Evolutionary conservation across 768 basidiomycete species (phyloP), one percentile per base, ranked within the genome.

Genomic region (Paxillus rubicundulus): DNA sequence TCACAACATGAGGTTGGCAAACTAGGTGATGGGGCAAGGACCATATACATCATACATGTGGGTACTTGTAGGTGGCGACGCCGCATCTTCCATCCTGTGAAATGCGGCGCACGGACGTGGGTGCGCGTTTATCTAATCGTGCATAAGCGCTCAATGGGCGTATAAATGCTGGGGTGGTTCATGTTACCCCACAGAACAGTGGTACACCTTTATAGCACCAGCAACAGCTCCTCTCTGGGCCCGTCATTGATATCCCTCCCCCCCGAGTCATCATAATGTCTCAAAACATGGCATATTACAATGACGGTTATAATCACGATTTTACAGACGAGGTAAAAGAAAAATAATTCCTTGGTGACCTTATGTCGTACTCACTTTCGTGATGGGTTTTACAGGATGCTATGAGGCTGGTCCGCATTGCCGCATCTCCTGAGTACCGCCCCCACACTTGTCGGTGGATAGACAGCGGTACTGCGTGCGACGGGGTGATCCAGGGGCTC

Each of bases 251-350:
- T n/a, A n/a, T n/a, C n/a, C n/a, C n/a, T n/a, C 43, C 24, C 32
- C 4, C 30, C 24, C 39, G 47, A 47, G 41, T 17, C 14, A 45
- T 20, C 38, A 36, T 36, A 27, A 68, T 68, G 64, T 32, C 64
- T 39, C 62, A 52, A 48, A 57, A 54, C 45, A 9, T 18, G n/a
- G 17, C 55, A n/a, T 54, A 45, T 30, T 44, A 52, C 32, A 38
- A 55, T 17, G 67, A 58, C 40, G 67, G 64, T 24, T 67, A 45
- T 50, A 68, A 68, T 36, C 66, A 64, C 16, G 49, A 66, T 42
- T 67, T 67, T 45, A 68, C 66, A 0, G 66, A 67, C 41, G 64
- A 68, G 58, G 66, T 66, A 47, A 45, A 48, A 18, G 24, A 27
- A 43, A 36, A 33, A 33, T 5, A 33, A 12, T 16, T 17, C 45